Conservation (phyloP, 768 basidiomycete genomes). For the Pulveroboletus sp. region DNA sequence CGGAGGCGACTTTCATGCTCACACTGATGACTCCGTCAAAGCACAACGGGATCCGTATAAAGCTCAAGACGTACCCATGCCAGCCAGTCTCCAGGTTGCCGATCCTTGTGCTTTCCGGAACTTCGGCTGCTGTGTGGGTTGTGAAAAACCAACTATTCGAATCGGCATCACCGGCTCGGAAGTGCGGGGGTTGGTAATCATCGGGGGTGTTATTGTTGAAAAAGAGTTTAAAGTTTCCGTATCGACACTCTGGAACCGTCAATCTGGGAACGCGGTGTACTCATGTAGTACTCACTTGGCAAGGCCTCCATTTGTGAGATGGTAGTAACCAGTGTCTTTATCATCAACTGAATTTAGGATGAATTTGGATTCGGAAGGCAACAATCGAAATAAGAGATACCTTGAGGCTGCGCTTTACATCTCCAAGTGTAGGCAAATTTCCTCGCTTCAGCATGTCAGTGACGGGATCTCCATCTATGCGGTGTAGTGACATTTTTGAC, state of each 20-base stretch:
- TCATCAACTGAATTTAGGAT: slow-evolving; percentile 46
- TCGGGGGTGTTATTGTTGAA: slow-evolving; percentile 75
- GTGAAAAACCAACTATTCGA: slow-evolving; percentile 77
- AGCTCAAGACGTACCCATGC: slow-evolving; percentile 50
- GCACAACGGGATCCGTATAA: neutral
- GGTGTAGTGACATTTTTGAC: slow-evolving; percentile 45
- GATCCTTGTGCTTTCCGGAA: slow-evolving; percentile 67
- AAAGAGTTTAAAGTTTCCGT: slow-evolving; percentile 84
- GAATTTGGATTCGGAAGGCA: neutral
- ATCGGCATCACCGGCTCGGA: slow-evolving; percentile 65
- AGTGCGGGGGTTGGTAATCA: slow-evolving; percentile 82
- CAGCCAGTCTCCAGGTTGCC: slow-evolving; percentile 67
- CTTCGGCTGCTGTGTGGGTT: slow-evolving; percentile 67
- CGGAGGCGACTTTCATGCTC: slow-evolving; percentile 65
- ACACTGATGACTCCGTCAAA: slow-evolving; percentile 41
- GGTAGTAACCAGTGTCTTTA: slow-evolving; percentile 75
- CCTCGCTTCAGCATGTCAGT: slow-evolving; percentile 55
- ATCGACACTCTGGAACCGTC: slow-evolving; percentile 57
- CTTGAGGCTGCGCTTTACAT: slow-evolving; percentile 80
- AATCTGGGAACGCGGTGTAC: neutral
- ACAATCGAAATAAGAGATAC: slow-evolving; percentile 30
- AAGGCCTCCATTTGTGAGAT: slow-evolving; percentile 75
- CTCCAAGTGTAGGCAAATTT: slow-evolving; percentile 64
- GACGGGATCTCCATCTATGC: slow-evolving; percentile 49
- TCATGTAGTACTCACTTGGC: slow-evolving; percentile 50